Percentiles rank a stretch among this genome's conserved stretches.
phyloP scores from a whole-genome alignment of 2,329 filamentous ascomycete genomes.

The Coniochaeta sp. region DNA sequence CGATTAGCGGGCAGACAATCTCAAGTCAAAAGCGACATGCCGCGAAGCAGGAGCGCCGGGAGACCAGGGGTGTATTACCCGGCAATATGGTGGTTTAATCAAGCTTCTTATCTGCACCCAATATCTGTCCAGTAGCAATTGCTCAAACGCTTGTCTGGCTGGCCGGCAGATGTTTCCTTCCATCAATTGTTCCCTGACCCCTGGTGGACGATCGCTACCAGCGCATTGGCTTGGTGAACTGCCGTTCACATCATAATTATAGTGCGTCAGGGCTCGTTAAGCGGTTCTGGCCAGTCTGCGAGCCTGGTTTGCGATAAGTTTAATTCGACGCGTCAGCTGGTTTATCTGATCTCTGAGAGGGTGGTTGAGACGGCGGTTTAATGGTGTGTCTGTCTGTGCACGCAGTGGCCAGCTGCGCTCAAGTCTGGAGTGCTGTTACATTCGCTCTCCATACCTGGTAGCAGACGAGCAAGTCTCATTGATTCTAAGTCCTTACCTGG shows the following conservation, averaged over 20 bases:
- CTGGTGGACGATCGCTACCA: background rate
- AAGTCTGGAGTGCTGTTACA: too few relatives aligned
- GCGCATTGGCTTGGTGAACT: background rate
- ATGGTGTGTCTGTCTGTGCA: too few relatives aligned
- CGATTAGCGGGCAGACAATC: background rate
- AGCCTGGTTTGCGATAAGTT: background rate
- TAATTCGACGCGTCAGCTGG: background rate
- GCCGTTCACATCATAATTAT: background rate
- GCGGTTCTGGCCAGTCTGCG: background rate
- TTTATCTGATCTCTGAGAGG: too few relatives aligned
- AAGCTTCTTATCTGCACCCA: background rate
- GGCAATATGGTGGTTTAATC: constrained; percentile 1
- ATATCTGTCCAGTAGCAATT: background rate
- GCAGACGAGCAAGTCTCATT: too few relatives aligned
- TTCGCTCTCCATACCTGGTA: too few relatives aligned
- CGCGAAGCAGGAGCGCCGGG: background rate
- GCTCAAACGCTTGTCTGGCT: background rate
- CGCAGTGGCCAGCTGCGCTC: too few relatives aligned
- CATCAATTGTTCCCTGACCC: background rate
- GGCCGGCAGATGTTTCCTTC: background rate
- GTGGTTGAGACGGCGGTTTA: too few relatives aligned
- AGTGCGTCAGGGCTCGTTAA: background rate
- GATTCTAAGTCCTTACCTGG: too few relatives aligned
- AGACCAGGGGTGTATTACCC: background rate
- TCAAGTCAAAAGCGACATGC: background rate